Conservation (phyloP, 2,329 filamentous ascomycete species). For the Raffaelea arxii region DNA sequence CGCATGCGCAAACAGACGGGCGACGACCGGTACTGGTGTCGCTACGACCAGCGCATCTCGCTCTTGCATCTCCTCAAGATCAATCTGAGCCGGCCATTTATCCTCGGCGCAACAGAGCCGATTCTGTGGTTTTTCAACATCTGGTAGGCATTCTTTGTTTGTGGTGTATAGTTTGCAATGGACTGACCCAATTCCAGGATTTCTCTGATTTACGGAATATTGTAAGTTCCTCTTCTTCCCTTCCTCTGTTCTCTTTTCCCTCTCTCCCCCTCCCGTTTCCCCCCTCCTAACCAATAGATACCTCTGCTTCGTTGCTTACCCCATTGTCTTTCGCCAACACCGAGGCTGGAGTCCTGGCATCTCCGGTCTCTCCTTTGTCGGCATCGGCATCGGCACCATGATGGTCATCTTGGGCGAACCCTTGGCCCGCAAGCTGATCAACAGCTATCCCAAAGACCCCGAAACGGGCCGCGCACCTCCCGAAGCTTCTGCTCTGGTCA, state of each 20-base stretch:
- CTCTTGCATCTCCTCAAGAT: conserved; percentile 60
- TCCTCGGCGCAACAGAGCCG: conserved; percentile 70
- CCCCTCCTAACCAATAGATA: conserved; percentile 40
- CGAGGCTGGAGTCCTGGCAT: conserved; percentile 70
- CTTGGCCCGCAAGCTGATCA: conserved; percentile 66
- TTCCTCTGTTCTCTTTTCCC: background rate
- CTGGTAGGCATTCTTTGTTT: conserved; percentile 36
- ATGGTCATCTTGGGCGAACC: conserved; percentile 57
- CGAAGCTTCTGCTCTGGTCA: conserved; percentile 71
- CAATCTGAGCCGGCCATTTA: conserved; percentile 69
- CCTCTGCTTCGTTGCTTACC: conserved; percentile 84
- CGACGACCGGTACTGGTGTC: conserved; percentile 66
- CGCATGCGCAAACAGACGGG: conserved; percentile 56
- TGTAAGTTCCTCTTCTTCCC: conserved; percentile 25
- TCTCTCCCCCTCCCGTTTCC: background rate
- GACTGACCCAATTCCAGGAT: conserved; percentile 41
- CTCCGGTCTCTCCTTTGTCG: conserved; percentile 69
- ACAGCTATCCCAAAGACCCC: conserved; percentile 64
- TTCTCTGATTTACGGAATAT: conserved; percentile 74
- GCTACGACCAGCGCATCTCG: conserved; percentile 63
- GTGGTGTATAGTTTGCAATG: background rate
- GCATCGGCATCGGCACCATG: conserved; percentile 55
- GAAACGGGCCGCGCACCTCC: conserved; percentile 63
- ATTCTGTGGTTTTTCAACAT: conserved; percentile 64
- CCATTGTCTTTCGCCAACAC: conserved; percentile 65